Base-by-base conservation (phyloP, 2,329 filamentous ascomycete genomes). In the Diaporthe eres region DNA sequence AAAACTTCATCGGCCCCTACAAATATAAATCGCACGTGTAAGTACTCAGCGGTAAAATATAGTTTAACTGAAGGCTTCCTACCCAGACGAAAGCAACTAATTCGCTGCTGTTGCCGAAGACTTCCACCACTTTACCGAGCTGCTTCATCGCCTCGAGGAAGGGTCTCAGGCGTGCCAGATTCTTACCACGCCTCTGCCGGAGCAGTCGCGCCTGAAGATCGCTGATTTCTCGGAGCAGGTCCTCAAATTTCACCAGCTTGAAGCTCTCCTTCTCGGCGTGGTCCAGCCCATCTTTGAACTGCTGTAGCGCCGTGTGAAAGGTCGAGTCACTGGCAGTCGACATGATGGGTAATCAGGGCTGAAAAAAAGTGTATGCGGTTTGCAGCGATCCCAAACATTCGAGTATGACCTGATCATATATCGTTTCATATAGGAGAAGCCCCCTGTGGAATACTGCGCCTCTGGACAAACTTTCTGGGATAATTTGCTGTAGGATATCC, bases 31-130 rank as follows among this genome's bases (percentile, higher is more conserved):
- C 28, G 28, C 28, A 31, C 28, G 28, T 12, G 28, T 25, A 9
- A 34, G 15, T n/a, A n/a, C 19, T 60, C 10, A 25, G 31, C 31
- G 22, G 12, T 12, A 8, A 58, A 12, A 8, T 22, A 7, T 8
- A 10, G 19, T 17, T 47, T 2, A 28, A 28, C 2, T 10, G 10
- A 8, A 47, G 39, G 15, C 19, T 5, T 19, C 60, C 8, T 65
- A 73, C 71, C 58, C 71, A 73, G n/a, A 73, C 8, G n/a, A 73
- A 73, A 19, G 58, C 58, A 15, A 73, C 57, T 0, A 65, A 25
- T 15, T 53, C 58, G 51, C 47, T 65, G 37, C 58, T 63, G 13
- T 73, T 67, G 15, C 13, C 71, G 28, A 67, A 74, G 17, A 74
- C 49, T 25, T 74, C 60, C 28, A 74, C n/a, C 9, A 74, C 71